These are phyloP conservation scores for Pythium grandisporangium DNA, from an alignment of 352 stramenopile genomes.

Conservation along the genomic window DNA sequence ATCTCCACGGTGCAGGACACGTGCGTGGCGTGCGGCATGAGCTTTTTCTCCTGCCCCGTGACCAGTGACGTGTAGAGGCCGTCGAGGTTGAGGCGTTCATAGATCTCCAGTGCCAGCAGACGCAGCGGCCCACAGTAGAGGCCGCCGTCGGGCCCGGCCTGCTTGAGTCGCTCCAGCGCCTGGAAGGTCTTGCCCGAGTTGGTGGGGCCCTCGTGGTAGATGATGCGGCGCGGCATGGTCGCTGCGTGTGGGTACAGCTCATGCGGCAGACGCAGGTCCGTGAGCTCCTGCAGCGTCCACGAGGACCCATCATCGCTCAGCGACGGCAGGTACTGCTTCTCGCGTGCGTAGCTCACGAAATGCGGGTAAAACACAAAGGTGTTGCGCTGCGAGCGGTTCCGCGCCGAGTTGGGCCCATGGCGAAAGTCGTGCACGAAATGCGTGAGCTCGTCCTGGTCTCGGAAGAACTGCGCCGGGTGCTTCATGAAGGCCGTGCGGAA, in stretches of 20 bases:
- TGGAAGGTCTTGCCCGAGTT: constrained; percentile 97
- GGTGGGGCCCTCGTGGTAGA: constrained; percentile 91
- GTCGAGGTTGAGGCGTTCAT: constrained; percentile 90
- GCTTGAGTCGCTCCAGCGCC: constrained; percentile 89
- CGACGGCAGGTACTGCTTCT: constrained; percentile 21
- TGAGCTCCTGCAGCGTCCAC: constrained; percentile 59
- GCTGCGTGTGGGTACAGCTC: constrained; percentile 80
- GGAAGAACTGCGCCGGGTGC: constrained; percentile 42
- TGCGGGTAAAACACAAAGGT: constrained; percentile 74
- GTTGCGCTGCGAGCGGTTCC: constrained; percentile 32
- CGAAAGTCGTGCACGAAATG: constrained; percentile 33
- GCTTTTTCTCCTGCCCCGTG: constrained; percentile 93
- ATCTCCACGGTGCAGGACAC: constrained; percentile 86
- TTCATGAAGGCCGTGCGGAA: constrained; percentile 61
- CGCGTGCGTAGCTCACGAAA: constrained; percentile 55
- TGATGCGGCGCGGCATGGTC: constrained; percentile 74
- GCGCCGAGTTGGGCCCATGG: too few species aligned
- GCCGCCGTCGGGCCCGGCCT: constrained; percentile 73
- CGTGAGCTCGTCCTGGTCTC: constrained; percentile 37
- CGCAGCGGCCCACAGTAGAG: constrained; percentile 94
- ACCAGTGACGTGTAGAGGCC: constrained; percentile 93
- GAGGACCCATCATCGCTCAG: constrained; percentile 20
- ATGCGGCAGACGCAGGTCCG: constrained; percentile 64
- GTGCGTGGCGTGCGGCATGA: constrained; percentile 81
- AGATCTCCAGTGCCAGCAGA: constrained; percentile 92